These are phyloP conservation scores for Flaveria floridana DNA, from an alignment of 140 eudicot species.

Conservation along the genomic window DNA sequence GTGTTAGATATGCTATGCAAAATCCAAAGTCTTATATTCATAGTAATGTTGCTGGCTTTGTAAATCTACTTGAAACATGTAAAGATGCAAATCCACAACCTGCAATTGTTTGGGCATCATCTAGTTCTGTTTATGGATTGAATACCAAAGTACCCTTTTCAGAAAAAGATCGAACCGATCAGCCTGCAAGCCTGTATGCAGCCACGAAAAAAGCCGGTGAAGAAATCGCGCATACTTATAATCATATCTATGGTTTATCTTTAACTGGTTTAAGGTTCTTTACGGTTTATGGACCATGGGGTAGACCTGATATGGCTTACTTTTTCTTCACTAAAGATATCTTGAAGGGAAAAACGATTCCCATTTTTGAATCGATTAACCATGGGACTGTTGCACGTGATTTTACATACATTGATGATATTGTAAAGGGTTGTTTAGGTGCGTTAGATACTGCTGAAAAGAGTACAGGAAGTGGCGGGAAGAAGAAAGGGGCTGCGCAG, in stretches of 20 bases:
- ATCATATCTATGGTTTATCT: conserved; percentile 87
- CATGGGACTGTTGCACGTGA: conserved; percentile 96
- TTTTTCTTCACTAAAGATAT: conserved; percentile 83
- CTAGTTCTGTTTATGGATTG: conserved; percentile 90
- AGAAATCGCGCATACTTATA: conserved; percentile 92
- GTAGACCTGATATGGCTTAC: conserved; percentile 98
- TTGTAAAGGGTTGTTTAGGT: conserved; percentile 94
- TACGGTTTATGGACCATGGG: conserved; percentile 99
- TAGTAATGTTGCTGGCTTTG: conserved; percentile 88
- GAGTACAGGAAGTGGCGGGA: conserved; percentile 97
- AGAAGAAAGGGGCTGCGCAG: conserved; percentile 84
- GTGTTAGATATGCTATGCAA: conserved; percentile 90
- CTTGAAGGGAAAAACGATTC: conserved; percentile 78
- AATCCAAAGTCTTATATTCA: conserved; percentile 87
- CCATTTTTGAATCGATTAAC: conserved; percentile 74
- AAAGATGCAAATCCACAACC: conserved; percentile 86
- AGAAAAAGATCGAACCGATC: conserved; percentile 89
- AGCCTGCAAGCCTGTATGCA: conserved; percentile 91
- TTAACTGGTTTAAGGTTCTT: conserved; percentile 86
- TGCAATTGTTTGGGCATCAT: conserved; percentile 98
- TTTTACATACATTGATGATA: conserved; percentile 93
- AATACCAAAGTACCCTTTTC: conserved; percentile 92
- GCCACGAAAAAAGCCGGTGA: conserved; percentile 98
- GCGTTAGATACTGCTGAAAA: conserved; percentile 95
- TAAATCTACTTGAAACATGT: conserved; percentile 76